phyloP scores from a whole-genome alignment of 768 basidiomycete species.

The Amanita rimosa region DNA sequence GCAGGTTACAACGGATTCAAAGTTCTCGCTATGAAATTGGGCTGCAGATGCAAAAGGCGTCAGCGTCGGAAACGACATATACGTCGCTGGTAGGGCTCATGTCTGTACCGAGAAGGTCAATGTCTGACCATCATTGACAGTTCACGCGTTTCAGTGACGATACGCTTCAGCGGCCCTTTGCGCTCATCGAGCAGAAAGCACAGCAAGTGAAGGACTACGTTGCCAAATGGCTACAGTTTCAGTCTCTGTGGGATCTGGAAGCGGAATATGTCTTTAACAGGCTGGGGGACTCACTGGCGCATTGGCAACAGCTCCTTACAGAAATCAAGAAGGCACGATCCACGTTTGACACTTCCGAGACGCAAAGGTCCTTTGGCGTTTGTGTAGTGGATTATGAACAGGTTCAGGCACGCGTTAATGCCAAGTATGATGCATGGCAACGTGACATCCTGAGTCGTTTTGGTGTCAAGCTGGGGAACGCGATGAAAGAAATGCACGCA shows the following conservation, averaged over 20 bases:
- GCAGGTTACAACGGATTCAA: constrained; percentile 77
- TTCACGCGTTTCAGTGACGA: constrained; percentile 64
- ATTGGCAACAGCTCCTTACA: constrained; percentile 93
- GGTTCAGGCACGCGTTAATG: constrained; percentile 94
- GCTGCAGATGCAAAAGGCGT: constrained; percentile 72
- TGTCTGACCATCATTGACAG: constrained; percentile 25
- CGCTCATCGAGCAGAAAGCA: constrained; percentile 79
- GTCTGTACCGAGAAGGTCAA: neutral
- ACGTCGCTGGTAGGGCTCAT: constrained; percentile 61
- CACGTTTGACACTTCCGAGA: constrained; percentile 96
- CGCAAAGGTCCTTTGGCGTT: constrained; percentile 83
- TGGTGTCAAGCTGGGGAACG: constrained; percentile 84
- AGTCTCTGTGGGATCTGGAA: constrained; percentile 97
- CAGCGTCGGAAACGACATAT: constrained; percentile 63
- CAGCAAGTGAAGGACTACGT: constrained; percentile 86
- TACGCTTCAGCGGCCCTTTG: constrained; percentile 72
- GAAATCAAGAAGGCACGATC: constrained; percentile 96
- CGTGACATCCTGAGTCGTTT: constrained; percentile 88
- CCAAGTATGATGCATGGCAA: constrained; percentile 99
- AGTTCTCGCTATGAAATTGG: constrained; percentile 97
- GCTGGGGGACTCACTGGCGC: constrained; percentile 84
- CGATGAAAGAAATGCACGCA: constrained; percentile 98
- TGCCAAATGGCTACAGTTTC: constrained; percentile 97
- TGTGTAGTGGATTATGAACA: constrained; percentile 97
- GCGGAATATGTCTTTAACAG: constrained; percentile 94